Conservation (phyloP, 1,139 yeast species). For the Pichia sp. region DNA sequence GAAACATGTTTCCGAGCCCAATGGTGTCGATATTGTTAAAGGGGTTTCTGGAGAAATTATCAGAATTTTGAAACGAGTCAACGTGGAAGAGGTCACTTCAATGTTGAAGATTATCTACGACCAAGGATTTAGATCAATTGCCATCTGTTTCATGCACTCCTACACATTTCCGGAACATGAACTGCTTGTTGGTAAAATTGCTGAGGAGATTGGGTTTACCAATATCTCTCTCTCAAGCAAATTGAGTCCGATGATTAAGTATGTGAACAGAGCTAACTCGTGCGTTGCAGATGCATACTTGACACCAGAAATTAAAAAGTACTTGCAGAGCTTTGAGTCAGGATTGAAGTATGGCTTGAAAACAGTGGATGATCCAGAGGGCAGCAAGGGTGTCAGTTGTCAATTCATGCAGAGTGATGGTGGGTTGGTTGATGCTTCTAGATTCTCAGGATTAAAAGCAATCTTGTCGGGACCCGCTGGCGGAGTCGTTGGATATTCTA, state of each 20-base stretch:
- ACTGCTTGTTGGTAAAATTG: conserved; percentile 46
- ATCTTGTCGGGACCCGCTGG: conserved; percentile 59
- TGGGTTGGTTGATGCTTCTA: conserved; percentile 41
- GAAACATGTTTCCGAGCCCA: conserved; percentile 26
- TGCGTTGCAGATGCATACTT: conserved; percentile 72
- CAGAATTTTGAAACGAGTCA: conserved; percentile 44
- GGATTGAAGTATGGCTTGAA: conserved; percentile 52
- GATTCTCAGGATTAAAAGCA: conserved; percentile 47
- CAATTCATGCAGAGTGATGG: conserved; percentile 59
- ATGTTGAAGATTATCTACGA: conserved; percentile 38
- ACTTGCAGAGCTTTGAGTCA: conserved; percentile 50
- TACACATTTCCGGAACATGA: conserved; percentile 68
- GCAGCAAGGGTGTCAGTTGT: conserved; percentile 26
- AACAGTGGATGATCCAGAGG: conserved; percentile 22
- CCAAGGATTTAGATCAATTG: conserved; percentile 56
- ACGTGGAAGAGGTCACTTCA: conserved; percentile 33
- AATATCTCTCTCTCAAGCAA: conserved; percentile 60
- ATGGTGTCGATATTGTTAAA: conserved; percentile 29
- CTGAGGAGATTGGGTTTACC: conserved; percentile 43
- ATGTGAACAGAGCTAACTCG: conserved; percentile 64
- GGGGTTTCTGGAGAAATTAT: conserved; percentile 65
- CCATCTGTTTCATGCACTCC: conserved; percentile 63
- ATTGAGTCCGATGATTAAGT: conserved; percentile 68
- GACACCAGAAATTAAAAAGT: conserved; percentile 63
- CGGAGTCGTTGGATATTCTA: conserved; percentile 52